A percentile compares a stretch with the other conserved stretches of the same genome.
Conservation (phyloP, 208 protist species). For the Crithidia brevicula region DNA sequence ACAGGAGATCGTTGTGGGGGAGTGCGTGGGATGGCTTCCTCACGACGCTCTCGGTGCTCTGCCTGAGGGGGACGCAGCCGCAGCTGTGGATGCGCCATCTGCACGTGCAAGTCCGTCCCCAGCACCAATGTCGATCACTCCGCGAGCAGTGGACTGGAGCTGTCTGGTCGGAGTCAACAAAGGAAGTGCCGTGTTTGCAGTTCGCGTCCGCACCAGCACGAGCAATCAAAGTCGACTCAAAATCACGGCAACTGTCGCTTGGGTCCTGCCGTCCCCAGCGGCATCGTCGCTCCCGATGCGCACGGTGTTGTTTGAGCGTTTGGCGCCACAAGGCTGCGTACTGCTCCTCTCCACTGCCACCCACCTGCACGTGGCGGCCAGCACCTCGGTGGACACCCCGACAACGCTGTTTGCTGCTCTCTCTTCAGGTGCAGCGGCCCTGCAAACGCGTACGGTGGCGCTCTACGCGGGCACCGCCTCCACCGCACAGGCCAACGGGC, state of each 20-base stretch:
- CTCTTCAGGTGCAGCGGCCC: background rate
- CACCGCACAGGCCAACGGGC: constrained; percentile 19
- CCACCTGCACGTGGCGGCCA: constrained; percentile 27
- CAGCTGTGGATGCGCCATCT: background rate
- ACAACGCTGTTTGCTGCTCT: constrained; percentile 10
- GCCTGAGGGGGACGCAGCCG: background rate
- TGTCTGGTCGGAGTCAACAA: constrained; percentile 27
- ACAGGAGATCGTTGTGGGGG: constrained; percentile 40
- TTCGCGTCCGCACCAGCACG: constrained; percentile 9
- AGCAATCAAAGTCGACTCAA: constrained; percentile 16
- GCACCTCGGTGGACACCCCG: constrained; percentile 8
- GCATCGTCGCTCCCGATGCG: constrained; percentile 7
- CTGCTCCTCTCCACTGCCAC: constrained; percentile 25
- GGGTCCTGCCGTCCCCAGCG: constrained; percentile 20
- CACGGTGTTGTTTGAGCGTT: constrained; percentile 8
- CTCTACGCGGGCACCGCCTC: constrained; percentile 17
- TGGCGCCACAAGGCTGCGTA: constrained; percentile 10
- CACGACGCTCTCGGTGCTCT: constrained; percentile 9
- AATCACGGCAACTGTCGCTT: constrained; percentile 7
- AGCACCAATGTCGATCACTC: background rate
- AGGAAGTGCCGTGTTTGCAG: constrained; percentile 18
- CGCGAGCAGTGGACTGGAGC: constrained; percentile 15
- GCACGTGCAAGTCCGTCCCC: background rate
- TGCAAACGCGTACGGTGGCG: constrained; percentile 23
- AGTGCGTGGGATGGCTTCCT: constrained; percentile 59